Percentiles rank a stretch among this genome's conserved stretches.
phyloP scores from a whole-genome alignment of 2,329 filamentous ascomycete genomes.

The Apiospora hydei region DNA sequence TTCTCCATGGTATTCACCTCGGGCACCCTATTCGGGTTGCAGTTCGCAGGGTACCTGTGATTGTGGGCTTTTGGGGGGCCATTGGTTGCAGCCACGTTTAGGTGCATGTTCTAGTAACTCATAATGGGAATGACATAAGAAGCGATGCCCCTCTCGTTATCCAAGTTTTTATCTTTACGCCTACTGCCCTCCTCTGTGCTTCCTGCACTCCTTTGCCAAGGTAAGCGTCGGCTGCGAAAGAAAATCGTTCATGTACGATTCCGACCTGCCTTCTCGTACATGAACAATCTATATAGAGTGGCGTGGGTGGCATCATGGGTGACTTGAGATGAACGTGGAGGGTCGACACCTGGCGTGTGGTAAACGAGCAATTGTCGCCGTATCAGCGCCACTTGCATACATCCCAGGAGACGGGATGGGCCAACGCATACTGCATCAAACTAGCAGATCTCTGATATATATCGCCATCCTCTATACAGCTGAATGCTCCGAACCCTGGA shows the following conservation, averaged over 20 bases:
- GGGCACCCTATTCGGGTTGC: background rate
- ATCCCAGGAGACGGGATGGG: constrained; percentile 19
- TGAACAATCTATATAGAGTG: background rate
- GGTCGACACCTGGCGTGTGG: background rate
- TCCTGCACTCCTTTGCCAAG: background rate
- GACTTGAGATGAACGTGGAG: background rate
- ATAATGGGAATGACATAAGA: background rate
- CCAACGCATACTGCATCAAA: constrained; percentile 22
- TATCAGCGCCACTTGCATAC: background rate
- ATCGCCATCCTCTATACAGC: constrained; percentile 17
- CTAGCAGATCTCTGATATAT: constrained; percentile 18
- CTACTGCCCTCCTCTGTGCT: background rate
- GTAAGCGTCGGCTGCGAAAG: background rate
- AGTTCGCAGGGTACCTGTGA: background rate
- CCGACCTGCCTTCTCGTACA: background rate
- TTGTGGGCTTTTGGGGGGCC: background rate
- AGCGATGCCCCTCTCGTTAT: background rate
- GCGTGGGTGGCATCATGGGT: background rate
- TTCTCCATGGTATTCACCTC: background rate
- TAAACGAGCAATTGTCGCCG: background rate
- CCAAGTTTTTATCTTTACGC: background rate
- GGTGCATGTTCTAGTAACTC: constrained; percentile 8
- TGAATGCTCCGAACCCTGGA: constrained; percentile 10
- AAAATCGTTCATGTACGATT: background rate
- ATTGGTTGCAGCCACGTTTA: constrained; percentile 8